These are phyloP conservation scores for Trametes hirsuta DNA, from an alignment of 1,284 basidiomycete genomes.

Conservation along the genomic window DNA sequence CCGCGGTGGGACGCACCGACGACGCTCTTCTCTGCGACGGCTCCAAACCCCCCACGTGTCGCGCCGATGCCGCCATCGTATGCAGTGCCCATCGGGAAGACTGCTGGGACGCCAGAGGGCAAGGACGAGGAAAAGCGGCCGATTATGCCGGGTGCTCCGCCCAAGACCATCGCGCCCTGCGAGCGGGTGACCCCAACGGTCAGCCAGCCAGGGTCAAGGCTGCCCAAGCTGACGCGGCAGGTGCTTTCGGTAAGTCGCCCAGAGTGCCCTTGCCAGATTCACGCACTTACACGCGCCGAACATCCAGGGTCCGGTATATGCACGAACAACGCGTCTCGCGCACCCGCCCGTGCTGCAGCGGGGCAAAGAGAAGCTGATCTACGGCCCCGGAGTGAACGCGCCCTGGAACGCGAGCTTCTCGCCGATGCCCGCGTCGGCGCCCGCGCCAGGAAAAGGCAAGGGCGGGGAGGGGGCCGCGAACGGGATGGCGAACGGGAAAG, in stretches of 20 bases:
- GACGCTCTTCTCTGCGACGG: constrained; percentile 58
- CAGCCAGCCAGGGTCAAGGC: constrained; percentile 55
- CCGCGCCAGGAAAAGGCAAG: constrained; percentile 39
- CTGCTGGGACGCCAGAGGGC: constrained; percentile 24
- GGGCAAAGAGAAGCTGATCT: constrained; percentile 59
- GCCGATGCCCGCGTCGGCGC: constrained; percentile 35
- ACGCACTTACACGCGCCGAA: background rate
- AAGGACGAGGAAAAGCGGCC: constrained; percentile 48
- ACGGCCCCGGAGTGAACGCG: constrained; percentile 63
- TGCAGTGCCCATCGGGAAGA: constrained; percentile 46
- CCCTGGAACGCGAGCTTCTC: constrained; percentile 59
- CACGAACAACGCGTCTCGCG: constrained; percentile 61
- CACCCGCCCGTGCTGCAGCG: constrained; percentile 65
- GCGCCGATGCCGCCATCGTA: constrained; percentile 58
- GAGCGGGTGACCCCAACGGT: constrained; percentile 57
- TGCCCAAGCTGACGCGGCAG: constrained; percentile 62
- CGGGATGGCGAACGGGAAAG: constrained; percentile 37
- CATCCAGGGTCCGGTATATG: constrained; percentile 52
- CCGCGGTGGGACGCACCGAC: constrained; percentile 70
- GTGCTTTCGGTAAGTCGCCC: constrained; percentile 61
- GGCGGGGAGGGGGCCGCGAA: constrained; percentile 34
- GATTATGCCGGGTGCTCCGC: constrained; percentile 51
- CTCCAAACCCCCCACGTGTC: constrained; percentile 61
- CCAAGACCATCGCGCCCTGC: constrained; percentile 53
- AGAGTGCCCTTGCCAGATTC: no score